Evolutionary conservation across 192 early-diverging fungal species (phyloP), one percentile per base, ranked within the genome.

Genomic region (Rhizophagus clarus): DNA sequence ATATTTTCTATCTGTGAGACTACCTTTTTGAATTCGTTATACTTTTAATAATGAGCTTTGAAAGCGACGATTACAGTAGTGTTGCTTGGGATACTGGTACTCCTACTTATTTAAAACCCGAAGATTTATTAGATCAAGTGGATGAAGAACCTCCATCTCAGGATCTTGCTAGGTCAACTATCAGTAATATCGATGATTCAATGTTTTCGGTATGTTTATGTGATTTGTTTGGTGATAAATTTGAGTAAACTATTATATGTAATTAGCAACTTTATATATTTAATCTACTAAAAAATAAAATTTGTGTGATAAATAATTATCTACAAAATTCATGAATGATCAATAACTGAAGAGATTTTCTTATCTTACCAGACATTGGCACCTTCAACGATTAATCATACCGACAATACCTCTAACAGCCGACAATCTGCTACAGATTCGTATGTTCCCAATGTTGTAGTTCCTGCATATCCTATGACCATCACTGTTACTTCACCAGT

Each of bases 401-500:
- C 67, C 20, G 32, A 29, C 7, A 22, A 29, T 14, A 17, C 4
- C 20, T 2, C 14, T 22, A 37, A 34, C 15, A 69, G 40, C 22
- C 28, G 15, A 69, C 20, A 37, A 3, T 8, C 28, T 6, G 17
- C 32, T 34, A 22, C 67, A 69, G 14, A 69, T 37, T 69, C 67
- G 40, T 34, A 24, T 69, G 31, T 22, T 34, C 20, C 67, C 11
- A 69, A 15, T 69, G 15, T 22, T 31, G 20, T 22, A 12, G 20
- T n/a, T 9, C 22, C 77, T 4, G 14, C 67, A 31, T 70, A 24
- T 60, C 83, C 85, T 4, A 89, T 89, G 88, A 82, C 86, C 29
- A 88, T 97, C 28, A 87, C 88, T 0, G 90, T 99, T 12, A 86
- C 82, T 28, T 94, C 96, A 74, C 89, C 97, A 11, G 90, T 93